Base-by-base conservation (phyloP, 2,329 filamentous ascomycete species). In the Colletotrichum sansevieriae region DNA sequence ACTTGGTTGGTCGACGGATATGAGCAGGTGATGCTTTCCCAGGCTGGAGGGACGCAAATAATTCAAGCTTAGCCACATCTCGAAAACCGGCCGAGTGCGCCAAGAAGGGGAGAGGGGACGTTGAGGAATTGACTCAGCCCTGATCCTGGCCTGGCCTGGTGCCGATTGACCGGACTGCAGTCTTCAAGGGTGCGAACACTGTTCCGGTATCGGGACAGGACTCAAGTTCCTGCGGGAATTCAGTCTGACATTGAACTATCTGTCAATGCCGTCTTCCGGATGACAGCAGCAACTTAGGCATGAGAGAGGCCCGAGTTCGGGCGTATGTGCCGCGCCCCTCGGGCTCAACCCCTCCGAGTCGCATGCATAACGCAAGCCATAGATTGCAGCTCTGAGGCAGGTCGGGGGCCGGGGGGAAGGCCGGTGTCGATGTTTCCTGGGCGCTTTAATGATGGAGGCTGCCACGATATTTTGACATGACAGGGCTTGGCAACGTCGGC, bases 31-130 rank as follows among this genome's bases (percentile, higher is more conserved):
- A 33, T 65, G 37, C 11, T 41, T 60, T 33, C 18, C 55, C 65
- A 44, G 39, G 62, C 49, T 55, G 25, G 41, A 65, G 47, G 66
- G 35, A 69, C 66, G 66, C 66, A 61, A 69, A 55, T 25, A 57
- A 51, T 56, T 66, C 62, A 69, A 69, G 66, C 66, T 65, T 61
- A 60, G 62, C 62, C 49, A 56, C 62, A 55, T 51, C 55, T 37
- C 43, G 43, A 22, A 10, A 47, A 20, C 39, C 65, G 37, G 52
- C 60, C 60, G 52, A 57, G 41, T 51, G 35, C 41, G 51, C 18
- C 43, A 51, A 63, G 43, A 46, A n/a, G 35, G 10, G 33, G 22
- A 41, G n/a, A 54, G 10, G 41, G 18, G 20, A 5, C 8, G 41
- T 56, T 44, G 13, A 18, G 41, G 41, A 44, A 18, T 18, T 18